phyloP scores from a whole-genome alignment of 352 stramenopile species.

The Pythium biforme region DNA sequence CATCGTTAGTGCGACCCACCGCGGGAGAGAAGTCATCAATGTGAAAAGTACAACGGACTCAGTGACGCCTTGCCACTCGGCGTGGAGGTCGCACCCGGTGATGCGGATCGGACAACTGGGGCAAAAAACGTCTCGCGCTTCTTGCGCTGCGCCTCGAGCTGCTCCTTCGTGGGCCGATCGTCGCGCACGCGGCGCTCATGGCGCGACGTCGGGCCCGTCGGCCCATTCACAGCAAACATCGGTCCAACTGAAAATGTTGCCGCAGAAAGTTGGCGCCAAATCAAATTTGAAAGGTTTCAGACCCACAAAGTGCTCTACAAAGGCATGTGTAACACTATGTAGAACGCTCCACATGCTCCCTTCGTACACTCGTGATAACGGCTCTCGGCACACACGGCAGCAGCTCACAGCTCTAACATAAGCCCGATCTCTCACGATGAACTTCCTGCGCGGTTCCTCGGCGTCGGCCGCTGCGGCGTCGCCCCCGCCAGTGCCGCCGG shows the following conservation, averaged over 20 bases:
- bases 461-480: constrained; percentile 16
- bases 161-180: constrained; percentile 25
- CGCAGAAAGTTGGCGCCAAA: constrained; percentile 24
- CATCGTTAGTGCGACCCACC: too few species aligned
- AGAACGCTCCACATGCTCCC: constrained; percentile 6
- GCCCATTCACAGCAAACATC: constrained; percentile 78
- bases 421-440: constrained; percentile 11
- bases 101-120: not conserved
- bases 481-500: not conserved
- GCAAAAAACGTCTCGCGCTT: constrained; percentile 48
- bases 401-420: constrained; percentile 1
- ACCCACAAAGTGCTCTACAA: constrained; percentile 5
- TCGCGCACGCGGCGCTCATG: constrained; percentile 52
- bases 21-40: too few species aligned
- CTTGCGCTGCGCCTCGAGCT: constrained; percentile 28
- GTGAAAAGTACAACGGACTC: not conserved
- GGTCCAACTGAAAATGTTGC: constrained; percentile 14
- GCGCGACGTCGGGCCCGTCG: constrained; percentile 57
- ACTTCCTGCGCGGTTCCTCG: constrained; percentile 25
- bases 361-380: not conserved
- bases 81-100: not conserved
- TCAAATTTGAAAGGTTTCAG: constrained; percentile 13
- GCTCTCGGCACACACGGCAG: constrained; percentile 26
- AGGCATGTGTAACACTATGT: constrained; percentile 1
- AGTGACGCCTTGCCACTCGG: constrained; percentile 6